phyloP scores from a whole-genome alignment of 208 protist genomes.

The Angomonas deanei region DNA sequence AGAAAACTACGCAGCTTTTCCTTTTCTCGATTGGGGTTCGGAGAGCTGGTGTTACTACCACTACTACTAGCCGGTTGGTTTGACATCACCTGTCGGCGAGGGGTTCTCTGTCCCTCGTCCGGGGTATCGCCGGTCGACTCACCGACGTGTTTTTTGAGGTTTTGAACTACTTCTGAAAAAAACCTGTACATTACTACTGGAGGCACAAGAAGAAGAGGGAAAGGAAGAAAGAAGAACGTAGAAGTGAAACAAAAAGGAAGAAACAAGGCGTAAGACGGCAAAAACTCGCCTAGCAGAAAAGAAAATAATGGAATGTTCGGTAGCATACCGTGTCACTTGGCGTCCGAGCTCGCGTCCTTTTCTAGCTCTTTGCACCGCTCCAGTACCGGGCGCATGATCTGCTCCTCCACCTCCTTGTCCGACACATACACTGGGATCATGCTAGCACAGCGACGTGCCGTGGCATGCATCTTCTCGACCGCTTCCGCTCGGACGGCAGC shows the following conservation, averaged over 20 bases:
- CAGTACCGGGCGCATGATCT: neutral
- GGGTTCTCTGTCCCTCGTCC: too few relatives aligned
- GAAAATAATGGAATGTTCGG: neutral
- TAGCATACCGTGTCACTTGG: neutral
- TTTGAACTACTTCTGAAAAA: neutral
- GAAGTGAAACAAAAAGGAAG: neutral
- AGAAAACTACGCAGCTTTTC: neutral
- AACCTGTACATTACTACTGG: neutral
- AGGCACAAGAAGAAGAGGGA: slow-evolving; percentile 6
- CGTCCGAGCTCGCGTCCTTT: slow-evolving; percentile 13
- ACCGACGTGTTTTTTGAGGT: neutral
- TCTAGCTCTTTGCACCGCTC: slow-evolving; percentile 24
- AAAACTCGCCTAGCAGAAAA: neutral
- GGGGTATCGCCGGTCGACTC: neutral
- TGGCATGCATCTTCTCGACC: slow-evolving; percentile 27
- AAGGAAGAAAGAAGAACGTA: slow-evolving; percentile 13
- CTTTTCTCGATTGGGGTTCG: neutral
- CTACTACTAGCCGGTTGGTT: too few relatives aligned
- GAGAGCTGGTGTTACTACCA: too few relatives aligned
- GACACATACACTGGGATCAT: slow-evolving; percentile 26
- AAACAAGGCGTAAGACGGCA: neutral
- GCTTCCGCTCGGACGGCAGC: slow-evolving; percentile 17
- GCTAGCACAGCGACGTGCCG: slow-evolving; percentile 9
- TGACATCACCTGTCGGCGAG: too few relatives aligned
- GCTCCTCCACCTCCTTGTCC: slow-evolving; percentile 3